A percentile compares a stretch with the other conserved stretches of the same genome.
phyloP scores from a whole-genome alignment of 208 protist species.

The Crithidia fasciculata region DNA sequence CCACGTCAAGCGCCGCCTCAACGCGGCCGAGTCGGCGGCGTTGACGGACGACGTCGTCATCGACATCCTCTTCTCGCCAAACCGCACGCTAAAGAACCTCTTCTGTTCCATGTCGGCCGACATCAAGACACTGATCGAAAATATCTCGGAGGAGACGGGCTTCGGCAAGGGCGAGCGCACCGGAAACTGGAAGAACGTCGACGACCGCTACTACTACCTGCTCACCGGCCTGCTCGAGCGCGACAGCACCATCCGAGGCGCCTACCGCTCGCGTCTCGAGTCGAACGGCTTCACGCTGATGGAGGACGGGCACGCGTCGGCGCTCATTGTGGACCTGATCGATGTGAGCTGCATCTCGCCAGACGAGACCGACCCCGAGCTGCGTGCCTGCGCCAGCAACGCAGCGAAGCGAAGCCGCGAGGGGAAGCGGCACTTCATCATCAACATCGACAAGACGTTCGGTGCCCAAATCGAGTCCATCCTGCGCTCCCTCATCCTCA shows the following conservation, averaged over 20 bases:
- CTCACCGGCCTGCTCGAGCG: constrained; percentile 65
- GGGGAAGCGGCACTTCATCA: constrained; percentile 60
- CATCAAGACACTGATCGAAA: constrained; percentile 53
- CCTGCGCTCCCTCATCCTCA: constrained; percentile 67
- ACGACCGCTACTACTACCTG: constrained; percentile 81
- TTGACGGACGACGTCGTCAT: constrained; percentile 60
- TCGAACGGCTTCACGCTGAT: constrained; percentile 75
- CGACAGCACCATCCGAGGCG: constrained; percentile 52
- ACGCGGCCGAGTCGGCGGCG: constrained; percentile 29
- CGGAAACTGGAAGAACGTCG: constrained; percentile 58
- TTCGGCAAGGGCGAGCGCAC: constrained; percentile 26
- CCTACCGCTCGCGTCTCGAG: constrained; percentile 59
- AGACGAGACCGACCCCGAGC: constrained; percentile 51
- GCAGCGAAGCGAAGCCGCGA: constrained; percentile 12
- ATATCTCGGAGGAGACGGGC: constrained; percentile 25
- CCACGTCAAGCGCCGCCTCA: constrained; percentile 54
- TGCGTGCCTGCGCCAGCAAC: constrained; percentile 33
- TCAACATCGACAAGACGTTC: constrained; percentile 91
- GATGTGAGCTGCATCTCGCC: constrained; percentile 56
- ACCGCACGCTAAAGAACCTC: constrained; percentile 79
- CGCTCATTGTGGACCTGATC: constrained; percentile 77
- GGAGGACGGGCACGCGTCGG: constrained; percentile 69
- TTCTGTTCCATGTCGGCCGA: constrained; percentile 70
- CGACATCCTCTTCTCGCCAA: constrained; percentile 79
- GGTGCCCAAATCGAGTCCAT: constrained; percentile 80